phyloP scores from a whole-genome alignment of 192 early-diverging fungal genomes.

The Backusella sp. region DNA sequence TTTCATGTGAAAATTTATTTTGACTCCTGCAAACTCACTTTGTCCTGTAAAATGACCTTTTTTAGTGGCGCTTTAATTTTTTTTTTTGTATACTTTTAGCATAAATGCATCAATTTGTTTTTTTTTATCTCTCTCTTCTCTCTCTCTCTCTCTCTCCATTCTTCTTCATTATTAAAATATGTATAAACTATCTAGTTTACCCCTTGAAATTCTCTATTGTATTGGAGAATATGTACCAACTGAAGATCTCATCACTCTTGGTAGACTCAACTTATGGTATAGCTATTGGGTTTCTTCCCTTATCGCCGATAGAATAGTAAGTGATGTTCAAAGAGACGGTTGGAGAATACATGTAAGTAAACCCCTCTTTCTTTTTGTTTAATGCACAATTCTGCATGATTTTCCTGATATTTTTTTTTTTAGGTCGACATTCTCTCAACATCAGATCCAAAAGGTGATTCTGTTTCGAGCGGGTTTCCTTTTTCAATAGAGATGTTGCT shows the following conservation, averaged over 20 bases:
- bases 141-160: not conserved
- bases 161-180: slow-evolving; percentile 12
- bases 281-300: slow-evolving; percentile 7
- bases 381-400: not conserved
- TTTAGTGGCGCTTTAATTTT: slow-evolving; percentile 1
- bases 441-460: not conserved
- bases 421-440: slow-evolving; percentile 12
- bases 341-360: slow-evolving; percentile 15
- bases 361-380: not conserved
- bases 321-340: not conserved
- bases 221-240: not conserved
- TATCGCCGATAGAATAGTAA: not conserved
- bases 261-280: slow-evolving; percentile 1
- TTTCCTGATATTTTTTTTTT: not conserved
- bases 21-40: not conserved
- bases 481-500: slow-evolving; percentile 6
- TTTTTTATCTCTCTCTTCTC: not conserved
- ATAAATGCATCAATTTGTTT: not conserved
- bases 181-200: slow-evolving; percentile 8
- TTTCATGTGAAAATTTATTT: not conserved
- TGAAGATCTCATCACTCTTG: not conserved
- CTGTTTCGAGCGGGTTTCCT: not conserved
- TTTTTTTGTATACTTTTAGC: not conserved
- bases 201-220: not conserved
- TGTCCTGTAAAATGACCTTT: not conserved